These are phyloP conservation scores for Neodidymelliopsis sp. DNA, from an alignment of 2,329 filamentous ascomycete genomes.

Conservation along the genomic window DNA sequence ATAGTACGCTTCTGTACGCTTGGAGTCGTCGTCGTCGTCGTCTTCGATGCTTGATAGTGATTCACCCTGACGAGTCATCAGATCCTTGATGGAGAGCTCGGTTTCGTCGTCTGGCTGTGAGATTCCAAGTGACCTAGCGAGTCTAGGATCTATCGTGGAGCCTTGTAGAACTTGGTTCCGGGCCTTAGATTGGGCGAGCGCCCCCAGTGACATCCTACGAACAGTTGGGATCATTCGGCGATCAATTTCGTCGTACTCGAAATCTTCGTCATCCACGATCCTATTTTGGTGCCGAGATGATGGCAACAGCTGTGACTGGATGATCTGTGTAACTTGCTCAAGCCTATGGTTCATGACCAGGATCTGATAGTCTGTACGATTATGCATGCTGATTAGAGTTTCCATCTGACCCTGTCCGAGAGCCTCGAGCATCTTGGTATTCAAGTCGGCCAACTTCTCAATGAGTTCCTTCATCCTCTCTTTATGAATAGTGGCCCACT, in stretches of 20 bases:
- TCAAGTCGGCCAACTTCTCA: conserved; percentile 42
- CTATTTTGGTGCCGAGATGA: too few species aligned
- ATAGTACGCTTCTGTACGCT: conserved; percentile 43
- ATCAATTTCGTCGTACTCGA: background rate
- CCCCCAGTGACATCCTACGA: background rate
- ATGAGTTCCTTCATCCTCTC: conserved; percentile 43
- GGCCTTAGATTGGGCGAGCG: background rate
- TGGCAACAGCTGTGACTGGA: conserved; percentile 31
- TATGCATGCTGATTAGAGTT: conserved; percentile 39
- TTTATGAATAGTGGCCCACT: conserved; percentile 43
- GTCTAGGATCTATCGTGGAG: background rate
- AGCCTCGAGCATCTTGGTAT: conserved; percentile 48
- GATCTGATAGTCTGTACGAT: conserved; percentile 47
- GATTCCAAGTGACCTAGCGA: background rate
- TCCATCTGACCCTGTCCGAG: conserved; percentile 42
- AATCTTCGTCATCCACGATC: too few species aligned
- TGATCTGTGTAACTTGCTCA: conserved; percentile 46
- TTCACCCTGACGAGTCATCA: too few species aligned
- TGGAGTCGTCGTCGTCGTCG: conserved; percentile 28
- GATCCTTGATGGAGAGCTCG: too few species aligned
- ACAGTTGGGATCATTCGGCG: too few species aligned
- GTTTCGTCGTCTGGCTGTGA: background rate
- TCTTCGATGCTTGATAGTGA: conserved; percentile 12
- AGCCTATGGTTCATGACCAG: conserved; percentile 48
- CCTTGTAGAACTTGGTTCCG: background rate